Base-by-base conservation (phyloP, 2,329 filamentous ascomycete genomes). In the Knufia fluminis region DNA sequence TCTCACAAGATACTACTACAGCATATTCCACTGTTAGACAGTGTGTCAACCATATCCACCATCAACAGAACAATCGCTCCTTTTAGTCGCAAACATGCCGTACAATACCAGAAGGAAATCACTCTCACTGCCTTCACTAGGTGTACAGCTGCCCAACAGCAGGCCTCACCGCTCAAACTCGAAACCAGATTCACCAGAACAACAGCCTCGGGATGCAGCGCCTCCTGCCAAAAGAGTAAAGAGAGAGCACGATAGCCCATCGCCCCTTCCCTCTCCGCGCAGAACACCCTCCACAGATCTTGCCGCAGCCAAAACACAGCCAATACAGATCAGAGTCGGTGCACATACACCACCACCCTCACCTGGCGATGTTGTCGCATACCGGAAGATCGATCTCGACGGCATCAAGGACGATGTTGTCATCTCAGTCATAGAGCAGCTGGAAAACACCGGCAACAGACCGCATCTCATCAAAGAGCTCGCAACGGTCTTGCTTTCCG, bases 61-160 rank as follows among this genome's bases (percentile, higher is more conserved):
- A 36, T 41, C 19, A 10, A 24, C 22, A 22, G 6, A 17, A 23
- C 38, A 6, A 3, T 41, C 38, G 22, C 17, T 41, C 19, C 8
- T 20, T 10, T 6, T 17, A 22, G 17, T 4, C 38, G 35, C 44
- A 45, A 54, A 32, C 49, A 95, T 95, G 88, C 85, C 85, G 64
- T 96, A 96, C 77, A 95, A 96, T 70, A 97, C 91, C 59, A 86
- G 91, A 71, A 84, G 90, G 69, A 97, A 97, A 75, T 95, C 89
- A 64, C 75, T 98, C 59, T 96, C 90, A 55, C 76, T 97, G 63
- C 86, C 88, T 53, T 94, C 89, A 59, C 78, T 97, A 62, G 92
- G 92, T 66, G 95, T 97, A 61, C 86, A 92, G 62, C 76, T 96
- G 48, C 80, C 80, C 49, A 75, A 74, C 61, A 68, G 76, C 57